Conservation (phyloP, 2,329 filamentous ascomycete genomes). For the Pseudomassariella vexata region DNA sequence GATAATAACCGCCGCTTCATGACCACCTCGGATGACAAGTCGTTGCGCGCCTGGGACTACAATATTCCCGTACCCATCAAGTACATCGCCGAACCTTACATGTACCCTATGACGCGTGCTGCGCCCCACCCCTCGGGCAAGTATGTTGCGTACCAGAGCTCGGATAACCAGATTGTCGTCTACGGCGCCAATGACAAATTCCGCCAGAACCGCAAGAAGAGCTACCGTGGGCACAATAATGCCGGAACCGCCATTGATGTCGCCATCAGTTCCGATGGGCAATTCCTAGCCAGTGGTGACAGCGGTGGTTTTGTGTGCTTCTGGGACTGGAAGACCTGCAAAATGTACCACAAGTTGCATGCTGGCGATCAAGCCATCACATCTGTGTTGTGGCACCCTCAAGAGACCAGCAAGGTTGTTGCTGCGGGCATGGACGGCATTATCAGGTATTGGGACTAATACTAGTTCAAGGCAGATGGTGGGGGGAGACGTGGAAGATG, state of each 20-base stretch:
- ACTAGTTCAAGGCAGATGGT: no score
- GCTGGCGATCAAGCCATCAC: constrained; percentile 78
- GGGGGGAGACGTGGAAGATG: no score
- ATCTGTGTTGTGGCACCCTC: constrained; percentile 93
- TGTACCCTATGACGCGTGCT: constrained; percentile 91
- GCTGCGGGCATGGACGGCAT: constrained; percentile 85
- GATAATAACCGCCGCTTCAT: constrained; percentile 94
- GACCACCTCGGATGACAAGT: constrained; percentile 96
- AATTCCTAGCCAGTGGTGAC: constrained; percentile 84
- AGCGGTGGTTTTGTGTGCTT: constrained; percentile 87
- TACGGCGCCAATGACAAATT: constrained; percentile 95
- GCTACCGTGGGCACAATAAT: constrained; percentile 92
- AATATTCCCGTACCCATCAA: constrained; percentile 98
- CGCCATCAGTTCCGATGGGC: constrained; percentile 81
- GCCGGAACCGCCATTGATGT: constrained; percentile 91
- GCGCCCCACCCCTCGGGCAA: constrained; percentile 83
- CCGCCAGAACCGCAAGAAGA: constrained; percentile 95
- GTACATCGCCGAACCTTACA: constrained; percentile 94
- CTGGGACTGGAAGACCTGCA: constrained; percentile 99
- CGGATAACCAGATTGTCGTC: constrained; percentile 94
- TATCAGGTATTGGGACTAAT: constrained; percentile 91
- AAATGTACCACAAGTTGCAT: constrained; percentile 96
- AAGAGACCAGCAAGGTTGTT: constrained; percentile 90
- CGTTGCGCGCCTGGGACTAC: constrained; percentile 94
- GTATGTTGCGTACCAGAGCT: constrained; percentile 88